Evolutionary conservation across 2,329 filamentous ascomycete genomes (phyloP), one percentile per base, ranked within the genome.

Genomic region (Fusarium devonianum): DNA sequence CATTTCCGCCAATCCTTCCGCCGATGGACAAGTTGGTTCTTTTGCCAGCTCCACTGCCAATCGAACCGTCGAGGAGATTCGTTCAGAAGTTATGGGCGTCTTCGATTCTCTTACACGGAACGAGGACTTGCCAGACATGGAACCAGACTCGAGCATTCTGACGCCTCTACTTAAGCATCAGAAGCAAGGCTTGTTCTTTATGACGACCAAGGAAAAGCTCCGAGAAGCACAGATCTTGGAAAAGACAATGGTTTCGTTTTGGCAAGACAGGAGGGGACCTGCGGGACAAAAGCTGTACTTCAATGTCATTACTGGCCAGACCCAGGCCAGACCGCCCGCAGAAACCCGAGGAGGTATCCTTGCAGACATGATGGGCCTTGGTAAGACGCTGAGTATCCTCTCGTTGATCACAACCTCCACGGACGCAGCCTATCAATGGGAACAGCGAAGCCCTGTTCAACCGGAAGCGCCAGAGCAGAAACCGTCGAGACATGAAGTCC

Each of bases 301-400:
- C 63, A 94, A 99, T 62, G 84, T 97, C 48, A 92, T 99, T 62
- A 97, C 90, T 9, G 88, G 88, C 1, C 80, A 87, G 33, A 78
- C 82, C 21, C 77, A 84, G 56, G 73, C 73, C 14, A 71, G 79
- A 33, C 78, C 81, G 43, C 89, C 89, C 1, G 77, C 82, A 2
- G 83, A 91, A 60, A 84, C 86, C 2, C 76, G 85, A 8, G 89
- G 89, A 19, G 89, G 90, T 3, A 85, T 93, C 25, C 74, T 93
- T 14, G 89, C 89, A 11, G 89, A 93, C 67, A 90, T 92, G 85
- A 94, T 94, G 90, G 90, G 90, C 18, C 75, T 93, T n/a, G 89
- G 89, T 7, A 94, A 93, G 72, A 92, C 89, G 0, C 71, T 99
- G 39, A 96, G 90, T 66, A 87, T 97, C 13, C 76, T 97, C 2